Evolutionary conservation across 352 stramenopile genomes (phyloP), one percentile per base, ranked within the genome.

Genomic region (Phytophthora agathidicida): DNA sequence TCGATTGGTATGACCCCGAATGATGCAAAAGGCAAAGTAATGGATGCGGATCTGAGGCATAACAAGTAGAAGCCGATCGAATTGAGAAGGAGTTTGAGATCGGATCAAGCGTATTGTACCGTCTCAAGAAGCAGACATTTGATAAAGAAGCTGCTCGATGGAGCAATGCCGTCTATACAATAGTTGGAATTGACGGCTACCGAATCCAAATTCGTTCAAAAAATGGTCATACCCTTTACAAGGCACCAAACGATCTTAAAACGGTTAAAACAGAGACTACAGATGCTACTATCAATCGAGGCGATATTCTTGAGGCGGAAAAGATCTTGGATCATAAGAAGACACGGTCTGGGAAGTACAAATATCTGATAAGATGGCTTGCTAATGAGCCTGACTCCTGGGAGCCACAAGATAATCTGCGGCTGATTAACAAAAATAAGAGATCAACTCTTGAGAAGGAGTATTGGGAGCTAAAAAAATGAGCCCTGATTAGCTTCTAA

Each of bases 171-270:
- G 44, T 57, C 1, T 68, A 68, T 50, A 16, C n/a, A 54, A 33
- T 66, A 8, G 48, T 61, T 35, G 60, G 51, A 22, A 39, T 75
- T 0, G 60, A 75, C 43, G 61, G 66, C 2, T 66, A 61, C 10
- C 33, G 33, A 43, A 20, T 63, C 7, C 7, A 63, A 36, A 65
- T 77, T 23, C 14, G 54, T 5, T 77, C 50, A 19, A 73, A 70
- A 26, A 77, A 77, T 46, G 49, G 53, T 19, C 67, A 76, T 46
- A 60, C 48, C 2, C 38, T 68, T 5, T 72, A 62, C 53, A n/a
- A n/a, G n/a, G n/a, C n/a, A n/a, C n/a, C n/a, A n/a, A n/a, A n/a
- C n/a, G n/a, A n/a, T n/a, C n/a, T n/a, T n/a, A n/a, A n/a, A n/a
- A n/a, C n/a, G n/a, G n/a, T n/a, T n/a, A n/a, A n/a, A n/a, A n/a